Base-by-base conservation (phyloP, 2,329 filamentous ascomycete genomes). In the Lecanicillium sp. region DNA sequence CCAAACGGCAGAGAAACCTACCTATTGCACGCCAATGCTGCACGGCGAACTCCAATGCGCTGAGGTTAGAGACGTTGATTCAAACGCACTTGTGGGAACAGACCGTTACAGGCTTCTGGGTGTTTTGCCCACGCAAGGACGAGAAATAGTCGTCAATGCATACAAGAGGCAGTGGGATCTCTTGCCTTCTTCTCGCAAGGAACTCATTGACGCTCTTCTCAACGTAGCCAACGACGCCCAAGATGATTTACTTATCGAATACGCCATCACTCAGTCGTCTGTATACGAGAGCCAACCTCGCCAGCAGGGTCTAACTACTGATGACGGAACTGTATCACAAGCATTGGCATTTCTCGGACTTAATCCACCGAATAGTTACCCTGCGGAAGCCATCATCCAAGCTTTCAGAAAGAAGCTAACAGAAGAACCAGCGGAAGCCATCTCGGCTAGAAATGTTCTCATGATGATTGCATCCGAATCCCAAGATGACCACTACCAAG, bases 111-210 rank as follows among this genome's bases (percentile, higher is more conserved):
- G 56, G 29, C 48, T 65, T 4, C 51, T 71, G 12, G 68, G 68
- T 8, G 60, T 69, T 1, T 44, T 71, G 12, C 68, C 68, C 1
- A 59, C 62, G 8, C 64, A 67, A 42, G 26, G 55, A 2, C 59
- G 61, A 19, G 65, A 67, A 44, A 57, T 65, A 12, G 53, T 68
- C 10, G 65, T 60, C 41, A 67, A 63, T 53, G 65, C 67, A n/a
- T 69, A 69, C 50, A 65, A 61, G 33, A 58, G 65, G n/a, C 67
- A 69, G 42, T 69, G 67, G 67, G 63, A 68, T 4, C 52, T 67
- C 8, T 9, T 63, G 5, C 63, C 66, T 2, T 59, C 40, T 10
- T 59, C 58, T 20, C 53, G 63, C 15, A 58, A 56, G 24, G 54
- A 56, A 6, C 44, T 69, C 19, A 60, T 68, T 14, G 62, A 67